Evolutionary conservation across 169 alveolate species (phyloP).

Genomic region (Cryptosporidium ubiquitum): DNA sequence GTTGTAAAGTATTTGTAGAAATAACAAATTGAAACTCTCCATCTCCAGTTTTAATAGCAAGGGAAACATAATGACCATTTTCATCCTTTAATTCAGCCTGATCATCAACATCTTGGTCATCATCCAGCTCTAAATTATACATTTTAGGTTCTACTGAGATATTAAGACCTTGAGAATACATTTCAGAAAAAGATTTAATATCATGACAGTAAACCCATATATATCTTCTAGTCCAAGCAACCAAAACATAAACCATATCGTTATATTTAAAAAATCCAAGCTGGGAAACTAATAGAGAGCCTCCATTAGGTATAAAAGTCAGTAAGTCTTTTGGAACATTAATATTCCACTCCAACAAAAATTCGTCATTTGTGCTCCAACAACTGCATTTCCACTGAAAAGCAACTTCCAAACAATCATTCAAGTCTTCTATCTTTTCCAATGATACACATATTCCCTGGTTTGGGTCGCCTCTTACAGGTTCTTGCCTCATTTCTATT

Average conservation of each 20-base stretch:
- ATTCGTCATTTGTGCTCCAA: slow-evolving; percentile 70
- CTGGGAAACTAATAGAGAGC: slow-evolving; percentile 4
- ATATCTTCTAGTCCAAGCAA: slow-evolving; percentile 41
- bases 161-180: slow-evolving; percentile 46
- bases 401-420: neutral
- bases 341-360: slow-evolving; percentile 57
- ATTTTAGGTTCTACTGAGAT: slow-evolving; percentile 55
- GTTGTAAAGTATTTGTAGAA: neutral
- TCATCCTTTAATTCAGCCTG: neutral
- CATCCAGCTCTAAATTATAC: slow-evolving; percentile 23
- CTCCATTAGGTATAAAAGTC: neutral
- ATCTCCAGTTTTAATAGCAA: slow-evolving; percentile 34
- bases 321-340: slow-evolving; percentile 29
- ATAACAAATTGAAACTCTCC: slow-evolving; percentile 55
- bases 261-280: slow-evolving; percentile 26
- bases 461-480: slow-evolving; percentile 65
- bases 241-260: slow-evolving; percentile 28
- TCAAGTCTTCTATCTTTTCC: neutral
- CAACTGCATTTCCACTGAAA: slow-evolving; percentile 68
- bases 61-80: neutral
- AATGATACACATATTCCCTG: slow-evolving; percentile 65
- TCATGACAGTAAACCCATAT: slow-evolving; percentile 72
- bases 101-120: neutral
- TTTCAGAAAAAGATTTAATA: slow-evolving; percentile 31
- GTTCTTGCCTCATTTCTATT: slow-evolving; percentile 8